phyloP scores from a whole-genome alignment of 1,284 basidiomycete species.

The Irpex rosettiformis region DNA sequence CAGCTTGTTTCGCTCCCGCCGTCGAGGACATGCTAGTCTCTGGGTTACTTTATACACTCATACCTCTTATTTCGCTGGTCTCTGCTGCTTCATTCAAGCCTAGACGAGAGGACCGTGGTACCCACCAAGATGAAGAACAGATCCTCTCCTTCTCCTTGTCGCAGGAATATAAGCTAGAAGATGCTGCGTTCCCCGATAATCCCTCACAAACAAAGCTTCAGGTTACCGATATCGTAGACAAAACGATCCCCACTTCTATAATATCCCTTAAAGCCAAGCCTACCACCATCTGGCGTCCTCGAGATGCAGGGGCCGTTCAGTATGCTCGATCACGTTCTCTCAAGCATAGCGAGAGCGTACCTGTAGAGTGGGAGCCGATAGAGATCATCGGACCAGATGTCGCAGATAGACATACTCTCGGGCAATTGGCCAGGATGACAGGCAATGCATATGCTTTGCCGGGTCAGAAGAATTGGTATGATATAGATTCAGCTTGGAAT shows the following conservation, averaged over 20 bases:
- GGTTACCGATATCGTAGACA: neutral
- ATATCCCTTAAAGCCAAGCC: conserved; percentile 23
- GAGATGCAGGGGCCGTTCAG: conserved; percentile 46
- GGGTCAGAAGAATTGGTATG: conserved; percentile 77
- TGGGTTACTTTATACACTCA: neutral
- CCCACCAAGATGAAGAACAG: neutral
- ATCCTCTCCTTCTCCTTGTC: neutral
- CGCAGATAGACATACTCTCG: conserved; percentile 77
- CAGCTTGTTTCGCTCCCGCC: neutral
- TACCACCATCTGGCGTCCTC: conserved; percentile 59
- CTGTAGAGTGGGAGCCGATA: conserved; percentile 54
- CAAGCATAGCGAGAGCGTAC: conserved; percentile 42
- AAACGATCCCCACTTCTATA: neutral
- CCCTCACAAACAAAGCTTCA: neutral
- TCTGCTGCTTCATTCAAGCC: neutral
- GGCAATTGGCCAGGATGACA: conserved; percentile 86
- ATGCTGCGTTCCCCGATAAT: neutral
- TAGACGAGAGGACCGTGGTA: neutral
- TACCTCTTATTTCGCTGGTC: neutral
- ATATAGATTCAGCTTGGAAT: conserved; percentile 75
- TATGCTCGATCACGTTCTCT: conserved; percentile 51
- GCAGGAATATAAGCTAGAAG: neutral
- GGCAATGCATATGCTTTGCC: conserved; percentile 85
- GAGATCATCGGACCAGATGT: conserved; percentile 67
- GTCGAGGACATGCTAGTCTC: neutral